phyloP scores from a whole-genome alignment of 1,284 basidiomycete species.

The Apiotrichum siamense region DNA sequence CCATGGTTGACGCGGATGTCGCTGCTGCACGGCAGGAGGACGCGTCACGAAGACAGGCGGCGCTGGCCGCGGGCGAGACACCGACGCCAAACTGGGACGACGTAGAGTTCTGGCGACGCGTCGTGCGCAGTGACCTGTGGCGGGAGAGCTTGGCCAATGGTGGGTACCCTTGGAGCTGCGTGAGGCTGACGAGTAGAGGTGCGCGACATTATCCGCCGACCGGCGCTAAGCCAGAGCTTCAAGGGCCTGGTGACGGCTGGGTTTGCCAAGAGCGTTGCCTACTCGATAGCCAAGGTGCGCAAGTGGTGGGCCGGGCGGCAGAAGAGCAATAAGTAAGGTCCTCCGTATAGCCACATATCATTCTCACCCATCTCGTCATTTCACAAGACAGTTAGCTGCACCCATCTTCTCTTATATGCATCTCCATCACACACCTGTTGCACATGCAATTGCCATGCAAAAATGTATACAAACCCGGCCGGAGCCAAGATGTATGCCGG shows the following conservation, averaged over 20 bases:
- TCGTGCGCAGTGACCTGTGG: slow-evolving; percentile 62
- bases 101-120: slow-evolving; percentile 63
- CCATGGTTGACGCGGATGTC: slow-evolving; percentile 13
- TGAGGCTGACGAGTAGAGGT: slow-evolving; percentile 55
- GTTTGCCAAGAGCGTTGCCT: slow-evolving; percentile 67
- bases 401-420: not conserved
- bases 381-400: too few relatives aligned
- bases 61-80: not conserved
- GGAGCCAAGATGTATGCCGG: too few relatives aligned
- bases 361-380: not conserved
- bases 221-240: slow-evolving; percentile 73
- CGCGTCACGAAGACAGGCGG: not conserved
- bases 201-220: slow-evolving; percentile 67
- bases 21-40: slow-evolving; percentile 4
- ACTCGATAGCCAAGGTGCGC: slow-evolving; percentile 65
- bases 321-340: not conserved
- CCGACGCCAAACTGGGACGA: slow-evolving; percentile 51
- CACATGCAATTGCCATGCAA: slow-evolving; percentile 3
- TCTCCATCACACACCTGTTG: not conserved
- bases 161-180: slow-evolving; percentile 47
- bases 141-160: slow-evolving; percentile 57
- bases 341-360: not conserved
- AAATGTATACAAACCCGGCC: slow-evolving; percentile 1
- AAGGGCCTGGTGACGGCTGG: slow-evolving; percentile 85
- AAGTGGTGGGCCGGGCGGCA: slow-evolving; percentile 64